A percentile compares a stretch with the other conserved stretches of the same genome.
Conservation (phyloP, 2,329 filamentous ascomycete genomes). For the Alternaria solani region DNA sequence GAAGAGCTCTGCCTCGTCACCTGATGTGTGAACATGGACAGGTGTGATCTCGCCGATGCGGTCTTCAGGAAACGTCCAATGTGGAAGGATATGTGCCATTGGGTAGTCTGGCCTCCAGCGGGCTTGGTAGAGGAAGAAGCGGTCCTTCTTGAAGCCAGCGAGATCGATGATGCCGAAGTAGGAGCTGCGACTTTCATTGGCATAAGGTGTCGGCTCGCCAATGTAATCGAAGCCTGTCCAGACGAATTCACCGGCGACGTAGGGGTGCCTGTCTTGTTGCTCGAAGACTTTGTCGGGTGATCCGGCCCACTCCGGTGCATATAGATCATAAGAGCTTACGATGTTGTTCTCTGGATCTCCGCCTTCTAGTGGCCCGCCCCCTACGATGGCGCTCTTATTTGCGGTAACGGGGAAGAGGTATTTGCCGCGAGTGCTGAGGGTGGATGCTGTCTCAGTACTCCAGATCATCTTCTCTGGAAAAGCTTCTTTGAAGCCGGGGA, state of each 20-base stretch:
- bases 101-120: constrained; percentile 60
- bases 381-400: constrained; percentile 51
- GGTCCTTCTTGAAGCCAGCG: constrained; percentile 65
- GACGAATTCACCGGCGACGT: constrained; percentile 63
- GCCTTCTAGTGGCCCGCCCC: constrained; percentile 37
- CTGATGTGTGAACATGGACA: constrained; percentile 63
- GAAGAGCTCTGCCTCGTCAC: constrained; percentile 64
- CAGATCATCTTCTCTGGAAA: constrained; percentile 58
- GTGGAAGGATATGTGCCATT: constrained; percentile 63
- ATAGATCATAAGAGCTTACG: constrained; percentile 63
- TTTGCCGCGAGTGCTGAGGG: constrained; percentile 60
- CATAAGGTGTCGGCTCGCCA: constrained; percentile 61
- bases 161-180: constrained; percentile 67
- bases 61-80: constrained; percentile 62
- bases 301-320: constrained; percentile 57
- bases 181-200: constrained; percentile 58
- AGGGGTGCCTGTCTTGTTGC: constrained; percentile 58
- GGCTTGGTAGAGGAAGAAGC: constrained; percentile 64
- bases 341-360: constrained; percentile 49
- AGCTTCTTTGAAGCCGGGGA: constrained; percentile 54
- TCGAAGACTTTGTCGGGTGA: constrained; percentile 64
- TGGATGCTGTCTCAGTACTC: constrained; percentile 48
- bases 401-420: constrained; percentile 62
- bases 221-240: constrained; percentile 63
- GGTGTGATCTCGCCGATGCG: constrained; percentile 59